phyloP scores from a whole-genome alignment of 1,139 yeast species.

The Sugiyamaella paludigena region DNA sequence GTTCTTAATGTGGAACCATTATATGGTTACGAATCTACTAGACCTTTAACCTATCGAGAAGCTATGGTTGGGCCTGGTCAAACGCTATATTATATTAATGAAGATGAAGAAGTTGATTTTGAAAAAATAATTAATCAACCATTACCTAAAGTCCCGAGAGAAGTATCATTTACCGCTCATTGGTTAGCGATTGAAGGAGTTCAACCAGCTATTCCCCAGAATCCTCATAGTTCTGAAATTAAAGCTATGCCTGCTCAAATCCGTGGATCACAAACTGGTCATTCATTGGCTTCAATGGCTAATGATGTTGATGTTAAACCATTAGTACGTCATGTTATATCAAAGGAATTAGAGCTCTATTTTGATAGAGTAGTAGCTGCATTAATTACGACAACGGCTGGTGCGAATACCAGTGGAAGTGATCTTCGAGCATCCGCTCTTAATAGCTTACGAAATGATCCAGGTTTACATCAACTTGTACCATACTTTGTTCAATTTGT shows the following conservation, averaged over 20 bases:
- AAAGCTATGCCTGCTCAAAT: slow-evolving; percentile 42
- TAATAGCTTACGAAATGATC: slow-evolving; percentile 80
- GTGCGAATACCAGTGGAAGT: background rate
- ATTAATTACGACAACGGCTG: slow-evolving; percentile 40
- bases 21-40: slow-evolving; percentile 46
- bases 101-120: slow-evolving; percentile 86
- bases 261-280: slow-evolving; percentile 41
- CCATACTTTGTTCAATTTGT: slow-evolving; percentile 96
- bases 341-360: slow-evolving; percentile 89
- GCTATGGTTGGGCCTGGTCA: slow-evolving; percentile 93
- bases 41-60: slow-evolving; percentile 68
- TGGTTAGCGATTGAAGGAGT: slow-evolving; percentile 99
- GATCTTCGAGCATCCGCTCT: slow-evolving; percentile 75
- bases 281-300: slow-evolving; percentile 37
- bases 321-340: slow-evolving; percentile 91
- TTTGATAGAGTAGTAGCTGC: slow-evolving; percentile 90
- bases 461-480: slow-evolving; percentile 93
- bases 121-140: slow-evolving; percentile 93
- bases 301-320: slow-evolving; percentile 81
- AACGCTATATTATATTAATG: slow-evolving; percentile 86
- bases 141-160: slow-evolving; percentile 90
- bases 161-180: slow-evolving; percentile 91
- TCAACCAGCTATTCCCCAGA: slow-evolving; percentile 96
- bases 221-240: slow-evolving; percentile 68
- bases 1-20: slow-evolving; percentile 79